Evolutionary conservation across 176 grass and related monocot genomes (phyloP), one percentile per base, ranked within the genome.

Genomic region (Bromus sterilis): DNA sequence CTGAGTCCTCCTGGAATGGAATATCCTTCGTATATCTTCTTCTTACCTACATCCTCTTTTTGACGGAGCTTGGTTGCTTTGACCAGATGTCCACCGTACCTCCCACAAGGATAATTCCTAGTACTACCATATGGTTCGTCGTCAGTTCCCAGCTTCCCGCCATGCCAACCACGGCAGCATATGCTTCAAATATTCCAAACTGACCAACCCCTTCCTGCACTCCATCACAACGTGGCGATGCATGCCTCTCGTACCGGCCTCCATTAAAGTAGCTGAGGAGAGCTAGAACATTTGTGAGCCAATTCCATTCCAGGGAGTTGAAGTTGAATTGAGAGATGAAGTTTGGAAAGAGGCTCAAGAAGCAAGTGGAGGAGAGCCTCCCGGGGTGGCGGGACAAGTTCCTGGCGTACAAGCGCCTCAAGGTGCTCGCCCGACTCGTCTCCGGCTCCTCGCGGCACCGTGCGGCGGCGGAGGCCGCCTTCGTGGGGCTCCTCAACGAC

Each of bases 311-410:
- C 40, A 2, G 4, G 31, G 46, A 63, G 48, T 18, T 33, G 68
- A 13, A 15, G 4, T 18, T 36, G 4, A 16, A n/a, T n/a, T n/a
- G 24, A 4, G 9, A 56, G 77, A 92, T 97, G 94, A 97, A 94
- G 76, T 94, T 94, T 34, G 89, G 94, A 69, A 97, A 94, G 91
- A 90, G 91, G 51, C 83, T 97, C 8, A 88, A 86, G 77, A 84
- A 82, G 61, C 94, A 94, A 81, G 87, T 97, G 43, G 79, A 94
- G 71, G 85, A 90, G 82, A 97, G 91, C 60, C 87, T 97, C 37
- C 91, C 89, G 29, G 94, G 93, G 71, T 97, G 94, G 89, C 90
- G 85, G 71, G 89, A 94, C 74, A 90, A 97, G 74, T 97, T 97
- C 81, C 44, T 94, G 37, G 84, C 79, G 31, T 97, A 91, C 76